A percentile compares a stretch with the other conserved stretches of the same genome.
These are phyloP conservation scores for Boletus reticulatus DNA, from an alignment of 768 basidiomycete species.

Conservation along the genomic window DNA sequence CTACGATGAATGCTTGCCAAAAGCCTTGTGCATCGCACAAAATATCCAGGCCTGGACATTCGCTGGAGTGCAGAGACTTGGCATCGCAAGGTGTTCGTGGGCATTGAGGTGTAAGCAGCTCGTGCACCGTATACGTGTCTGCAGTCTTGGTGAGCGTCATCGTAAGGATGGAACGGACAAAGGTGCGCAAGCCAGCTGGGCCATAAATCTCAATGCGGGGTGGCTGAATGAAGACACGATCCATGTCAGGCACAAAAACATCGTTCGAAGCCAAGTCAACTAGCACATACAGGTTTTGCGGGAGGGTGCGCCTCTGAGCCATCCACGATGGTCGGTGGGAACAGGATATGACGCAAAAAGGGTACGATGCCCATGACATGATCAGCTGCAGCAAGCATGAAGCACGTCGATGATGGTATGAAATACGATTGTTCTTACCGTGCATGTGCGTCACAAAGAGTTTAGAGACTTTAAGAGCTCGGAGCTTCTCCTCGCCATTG, in stretches of 20 bases:
- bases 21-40: constrained; percentile 52
- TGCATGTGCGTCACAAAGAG: constrained; percentile 89
- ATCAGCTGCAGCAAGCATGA: constrained; percentile 45
- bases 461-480: constrained; percentile 51
- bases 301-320: constrained; percentile 7
- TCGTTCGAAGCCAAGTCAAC: background rate
- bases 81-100: constrained; percentile 48
- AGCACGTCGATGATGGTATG: too few relatives aligned
- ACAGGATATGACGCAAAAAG: constrained; percentile 59
- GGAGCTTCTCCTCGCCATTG: constrained; percentile 32
- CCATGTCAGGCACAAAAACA: background rate
- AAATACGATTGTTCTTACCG: constrained; percentile 36
- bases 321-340: constrained; percentile 35
- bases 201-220: constrained; percentile 73
- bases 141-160: constrained; percentile 63
- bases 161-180: constrained; percentile 67
- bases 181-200: constrained; percentile 71
- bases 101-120: constrained; percentile 63
- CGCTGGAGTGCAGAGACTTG: constrained; percentile 56
- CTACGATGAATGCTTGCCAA: constrained; percentile 57
- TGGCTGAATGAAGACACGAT: constrained; percentile 23
- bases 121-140: constrained; percentile 73
- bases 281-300: constrained; percentile 10
- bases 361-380: constrained; percentile 75
- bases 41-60: constrained; percentile 62